A percentile compares a stretch with the other conserved stretches of the same genome.
phyloP scores from a whole-genome alignment of 2,329 filamentous ascomycete genomes.

The Rhinocladiella mackenziei region DNA sequence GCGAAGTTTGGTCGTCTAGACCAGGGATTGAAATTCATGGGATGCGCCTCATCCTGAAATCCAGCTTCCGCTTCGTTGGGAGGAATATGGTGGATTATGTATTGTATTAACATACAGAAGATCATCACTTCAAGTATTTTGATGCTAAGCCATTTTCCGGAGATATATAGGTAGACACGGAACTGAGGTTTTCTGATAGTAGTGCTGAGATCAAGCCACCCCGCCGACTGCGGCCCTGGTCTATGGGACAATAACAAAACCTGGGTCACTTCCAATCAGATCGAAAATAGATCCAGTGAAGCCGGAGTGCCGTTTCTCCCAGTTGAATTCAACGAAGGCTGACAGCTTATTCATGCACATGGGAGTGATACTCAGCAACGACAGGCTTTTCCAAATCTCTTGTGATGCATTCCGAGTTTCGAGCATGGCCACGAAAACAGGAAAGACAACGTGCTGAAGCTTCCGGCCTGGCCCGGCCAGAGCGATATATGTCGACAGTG shows the following conservation, averaged over 20 bases:
- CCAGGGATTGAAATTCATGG: conserved; percentile 1
- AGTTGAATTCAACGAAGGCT: conserved; percentile 23
- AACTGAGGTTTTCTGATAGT: neutral
- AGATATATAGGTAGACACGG: neutral
- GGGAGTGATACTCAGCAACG: neutral
- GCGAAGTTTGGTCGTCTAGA: conserved; percentile 3
- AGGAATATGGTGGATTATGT: neutral
- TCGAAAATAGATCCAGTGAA: conserved; percentile 30
- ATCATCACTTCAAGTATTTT: neutral
- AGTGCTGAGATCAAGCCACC: neutral
- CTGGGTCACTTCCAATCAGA: conserved; percentile 23
- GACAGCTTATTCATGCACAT: conserved; percentile 11
- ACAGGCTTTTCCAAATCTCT: conserved; percentile 25
- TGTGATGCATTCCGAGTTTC: conserved; percentile 29
- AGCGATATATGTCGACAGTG: conserved; percentile 14
- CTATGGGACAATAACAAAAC: conserved; percentile 9
- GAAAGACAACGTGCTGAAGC: conserved; percentile 29
- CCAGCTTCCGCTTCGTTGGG: neutral
- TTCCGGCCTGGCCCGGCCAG: neutral
- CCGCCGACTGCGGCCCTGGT: neutral
- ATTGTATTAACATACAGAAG: neutral
- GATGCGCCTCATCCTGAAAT: neutral
- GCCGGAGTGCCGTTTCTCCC: conserved; percentile 22
- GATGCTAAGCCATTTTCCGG: too few relatives aligned
- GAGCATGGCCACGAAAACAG: conserved; percentile 30